Evolutionary conservation across 176 grass and related monocot genomes (phyloP).

Genomic region (Ananas comosus): DNA sequence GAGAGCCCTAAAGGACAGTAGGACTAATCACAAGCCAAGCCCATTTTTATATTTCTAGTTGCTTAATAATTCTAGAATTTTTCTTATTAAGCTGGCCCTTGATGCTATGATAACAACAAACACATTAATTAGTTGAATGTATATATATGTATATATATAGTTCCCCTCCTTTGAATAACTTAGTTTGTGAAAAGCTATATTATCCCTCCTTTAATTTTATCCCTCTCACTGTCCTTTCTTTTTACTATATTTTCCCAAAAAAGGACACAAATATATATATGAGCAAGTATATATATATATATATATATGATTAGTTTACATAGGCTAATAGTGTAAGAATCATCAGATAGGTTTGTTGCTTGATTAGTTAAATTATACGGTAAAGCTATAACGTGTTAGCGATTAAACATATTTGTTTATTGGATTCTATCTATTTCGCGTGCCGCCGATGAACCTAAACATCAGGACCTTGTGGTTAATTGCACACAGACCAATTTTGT

Average conservation of each 20-base stretch:
- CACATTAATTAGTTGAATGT: not conserved
- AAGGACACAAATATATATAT: too few relatives aligned
- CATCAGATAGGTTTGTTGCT: not conserved
- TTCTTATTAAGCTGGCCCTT: not conserved
- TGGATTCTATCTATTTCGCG: not conserved
- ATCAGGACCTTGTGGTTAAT: not conserved
- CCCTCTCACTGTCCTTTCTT: too few relatives aligned
- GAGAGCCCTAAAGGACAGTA: conserved; percentile 1
- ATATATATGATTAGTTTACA: too few relatives aligned
- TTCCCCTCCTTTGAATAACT: not conserved
- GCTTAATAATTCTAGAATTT: not conserved
- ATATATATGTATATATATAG: not conserved
- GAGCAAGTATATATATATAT: too few relatives aligned
- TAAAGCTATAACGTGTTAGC: not conserved
- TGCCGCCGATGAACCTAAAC: not conserved
- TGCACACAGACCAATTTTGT: not conserved
- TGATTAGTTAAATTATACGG: not conserved
- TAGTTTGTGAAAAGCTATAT: not conserved
- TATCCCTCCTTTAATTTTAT: too few relatives aligned
- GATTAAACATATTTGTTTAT: not conserved
- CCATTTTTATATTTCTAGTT: not conserved
- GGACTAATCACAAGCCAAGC: not conserved
- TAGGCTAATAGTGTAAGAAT: too few relatives aligned
- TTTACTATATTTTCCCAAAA: too few relatives aligned
- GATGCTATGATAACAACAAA: not conserved